Conservation (phyloP, 257 asterid species). For the Perilla frutescens region DNA sequence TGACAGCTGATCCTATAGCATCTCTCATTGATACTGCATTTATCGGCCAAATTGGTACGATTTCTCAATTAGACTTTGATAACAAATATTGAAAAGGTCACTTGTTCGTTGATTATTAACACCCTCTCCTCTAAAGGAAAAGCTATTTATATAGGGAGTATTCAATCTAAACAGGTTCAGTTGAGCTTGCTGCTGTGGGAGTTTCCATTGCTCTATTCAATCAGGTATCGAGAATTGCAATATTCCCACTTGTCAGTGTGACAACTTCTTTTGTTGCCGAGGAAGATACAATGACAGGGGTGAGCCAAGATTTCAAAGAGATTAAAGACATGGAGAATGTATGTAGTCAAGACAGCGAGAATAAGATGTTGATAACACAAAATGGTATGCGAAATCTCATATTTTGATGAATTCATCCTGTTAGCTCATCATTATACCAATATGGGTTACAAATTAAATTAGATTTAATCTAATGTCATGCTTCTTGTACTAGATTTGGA, state of each 20-base stretch:
- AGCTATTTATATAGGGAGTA: not conserved
- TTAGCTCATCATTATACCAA: not conserved
- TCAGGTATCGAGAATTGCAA: constrained; percentile 70
- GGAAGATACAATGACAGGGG: constrained; percentile 52
- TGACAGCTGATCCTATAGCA: constrained; percentile 91
- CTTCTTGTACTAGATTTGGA: constrained; percentile 34
- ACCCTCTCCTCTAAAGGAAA: no score
- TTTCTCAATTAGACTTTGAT: not conserved
- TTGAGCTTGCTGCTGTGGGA: constrained; percentile 76
- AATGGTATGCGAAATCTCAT: constrained; percentile 39
- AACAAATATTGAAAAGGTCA: not conserved
- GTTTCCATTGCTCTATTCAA: constrained; percentile 78
- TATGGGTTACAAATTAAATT: not conserved
- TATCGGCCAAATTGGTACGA: constrained; percentile 81
- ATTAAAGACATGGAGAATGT: constrained; percentile 41
- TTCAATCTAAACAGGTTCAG: constrained; percentile 47
- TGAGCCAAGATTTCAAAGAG: constrained; percentile 31
- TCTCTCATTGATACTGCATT: constrained; percentile 80
- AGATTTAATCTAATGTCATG: not conserved
- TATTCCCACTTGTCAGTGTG: constrained; percentile 74
- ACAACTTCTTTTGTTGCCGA: constrained; percentile 78
- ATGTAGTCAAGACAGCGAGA: constrained; percentile 46
- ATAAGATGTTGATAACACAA: constrained; percentile 51
- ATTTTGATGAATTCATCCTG: not conserved
- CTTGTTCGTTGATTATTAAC: not conserved